These are phyloP conservation scores for Cercospora berteroae DNA, from an alignment of 2,329 filamentous ascomycete species.

Conservation along the genomic window DNA sequence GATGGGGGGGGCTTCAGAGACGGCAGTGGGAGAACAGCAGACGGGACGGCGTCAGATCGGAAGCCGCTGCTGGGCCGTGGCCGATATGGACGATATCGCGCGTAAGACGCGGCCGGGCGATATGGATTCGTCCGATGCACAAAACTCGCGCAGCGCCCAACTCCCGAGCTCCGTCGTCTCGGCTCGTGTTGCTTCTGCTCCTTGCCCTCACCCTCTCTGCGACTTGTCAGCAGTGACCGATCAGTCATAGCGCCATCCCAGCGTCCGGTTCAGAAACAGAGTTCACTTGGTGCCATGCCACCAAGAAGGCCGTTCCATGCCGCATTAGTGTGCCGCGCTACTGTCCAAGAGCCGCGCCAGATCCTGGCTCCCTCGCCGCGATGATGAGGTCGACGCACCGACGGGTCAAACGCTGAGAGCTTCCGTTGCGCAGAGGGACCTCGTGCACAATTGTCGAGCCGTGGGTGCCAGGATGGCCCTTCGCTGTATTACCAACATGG, in stretches of 20 bases:
- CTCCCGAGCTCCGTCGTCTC: conserved; percentile 8
- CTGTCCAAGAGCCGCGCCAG: conserved; percentile 13
- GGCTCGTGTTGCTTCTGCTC: conserved; percentile 7
- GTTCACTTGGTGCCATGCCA: conserved; percentile 8
- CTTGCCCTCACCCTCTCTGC: background rate
- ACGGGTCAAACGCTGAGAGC: conserved; percentile 10
- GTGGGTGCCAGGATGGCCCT: conserved; percentile 3
- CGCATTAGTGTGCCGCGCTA: conserved; percentile 8
- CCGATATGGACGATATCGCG: background rate
- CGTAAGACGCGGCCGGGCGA: background rate
- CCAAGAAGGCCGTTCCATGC: conserved; percentile 1
- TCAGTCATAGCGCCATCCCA: conserved; percentile 3
- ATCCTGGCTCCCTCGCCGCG: conserved; percentile 7
- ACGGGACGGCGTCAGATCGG: background rate
- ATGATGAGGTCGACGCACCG: conserved; percentile 8
- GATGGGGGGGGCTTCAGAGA: no score
- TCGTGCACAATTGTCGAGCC: conserved; percentile 9
- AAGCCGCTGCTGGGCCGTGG: background rate
- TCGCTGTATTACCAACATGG: conserved; percentile 9
- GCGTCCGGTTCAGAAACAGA: conserved; percentile 12
- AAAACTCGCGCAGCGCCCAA: background rate
- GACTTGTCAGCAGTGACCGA: conserved; percentile 5
- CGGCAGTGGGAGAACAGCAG: background rate
- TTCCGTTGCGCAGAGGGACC: conserved; percentile 5
- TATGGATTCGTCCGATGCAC: background rate